phyloP scores from a whole-genome alignment of 2,329 filamentous ascomycete genomes.

The Xylaria sp. region DNA sequence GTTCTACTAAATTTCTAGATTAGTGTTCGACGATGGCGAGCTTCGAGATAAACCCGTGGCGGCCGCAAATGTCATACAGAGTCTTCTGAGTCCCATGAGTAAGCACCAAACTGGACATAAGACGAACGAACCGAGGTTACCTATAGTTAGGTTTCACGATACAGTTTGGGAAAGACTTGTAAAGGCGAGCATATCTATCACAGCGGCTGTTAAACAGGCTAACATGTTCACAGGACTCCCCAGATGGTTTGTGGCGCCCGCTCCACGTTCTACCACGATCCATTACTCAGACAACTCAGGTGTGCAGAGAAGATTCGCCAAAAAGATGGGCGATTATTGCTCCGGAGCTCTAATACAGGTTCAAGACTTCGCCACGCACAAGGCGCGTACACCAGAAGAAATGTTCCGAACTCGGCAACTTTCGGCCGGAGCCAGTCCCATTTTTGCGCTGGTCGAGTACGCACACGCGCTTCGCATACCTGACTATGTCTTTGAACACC shows the following conservation, averaged over 20 bases:
- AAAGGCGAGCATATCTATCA: neutral
- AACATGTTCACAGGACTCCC: neutral
- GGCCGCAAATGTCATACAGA: conserved; percentile 3
- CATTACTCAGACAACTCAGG: neutral
- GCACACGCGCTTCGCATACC: conserved; percentile 17
- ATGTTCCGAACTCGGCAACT: conserved; percentile 20
- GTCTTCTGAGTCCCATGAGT: conserved; percentile 15
- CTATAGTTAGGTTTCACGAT: conserved; percentile 16
- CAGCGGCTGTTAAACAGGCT: neutral
- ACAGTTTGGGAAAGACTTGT: conserved; percentile 16
- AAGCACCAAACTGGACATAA: neutral
- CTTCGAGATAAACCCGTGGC: conserved; percentile 15
- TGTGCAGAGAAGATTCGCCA: conserved; percentile 7
- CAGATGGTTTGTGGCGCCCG: neutral
- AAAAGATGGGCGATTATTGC: conserved; percentile 19
- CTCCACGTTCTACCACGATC: neutral
- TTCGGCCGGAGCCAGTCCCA: conserved; percentile 16
- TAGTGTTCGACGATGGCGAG: conserved; percentile 23
- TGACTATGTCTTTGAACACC: conserved; percentile 24
- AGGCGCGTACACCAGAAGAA: conserved; percentile 9
- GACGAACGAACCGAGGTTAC: neutral
- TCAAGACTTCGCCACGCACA: conserved; percentile 8
- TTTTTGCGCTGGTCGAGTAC: conserved; percentile 24
- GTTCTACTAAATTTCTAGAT: neutral
- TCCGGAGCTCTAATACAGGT: conserved; percentile 17